Conservation (phyloP, 108 stramenopile genomes). For the Fragilaria crotonensis region DNA sequence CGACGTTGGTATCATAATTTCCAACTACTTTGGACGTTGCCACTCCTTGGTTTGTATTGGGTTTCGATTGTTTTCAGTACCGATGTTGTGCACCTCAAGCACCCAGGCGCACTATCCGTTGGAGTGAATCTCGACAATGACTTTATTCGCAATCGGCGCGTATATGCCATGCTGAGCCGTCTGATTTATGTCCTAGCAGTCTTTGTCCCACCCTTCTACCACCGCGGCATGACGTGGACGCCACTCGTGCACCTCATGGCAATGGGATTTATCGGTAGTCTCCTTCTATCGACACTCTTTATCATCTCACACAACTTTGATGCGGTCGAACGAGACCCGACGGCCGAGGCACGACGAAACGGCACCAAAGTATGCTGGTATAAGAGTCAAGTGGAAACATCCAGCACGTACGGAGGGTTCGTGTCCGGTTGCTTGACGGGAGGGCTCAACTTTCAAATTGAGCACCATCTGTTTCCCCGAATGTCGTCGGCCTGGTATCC, state of each 20-base stretch:
- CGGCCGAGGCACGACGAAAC: slow-evolving; percentile 28
- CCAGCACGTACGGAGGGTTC: slow-evolving; percentile 84
- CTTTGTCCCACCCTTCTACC: slow-evolving; percentile 54
- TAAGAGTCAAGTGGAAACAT: slow-evolving; percentile 86
- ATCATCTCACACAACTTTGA: slow-evolving; percentile 94
- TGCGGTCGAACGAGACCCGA: slow-evolving; percentile 72
- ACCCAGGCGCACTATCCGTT: slow-evolving; percentile 50
- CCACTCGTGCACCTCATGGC: slow-evolving; percentile 45
- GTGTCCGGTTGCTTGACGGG: slow-evolving; percentile 82
- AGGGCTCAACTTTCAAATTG: slow-evolving; percentile 91
- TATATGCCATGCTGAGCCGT: slow-evolving; percentile 54
- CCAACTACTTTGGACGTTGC: slow-evolving; percentile 68
- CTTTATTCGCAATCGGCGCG: slow-evolving; percentile 55
- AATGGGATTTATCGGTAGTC: slow-evolving; percentile 70
- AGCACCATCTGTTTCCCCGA: slow-evolving; percentile 92
- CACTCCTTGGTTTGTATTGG: slow-evolving; percentile 67
- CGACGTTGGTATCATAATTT: slow-evolving; percentile 62
- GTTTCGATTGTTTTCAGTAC: slow-evolving; percentile 78
- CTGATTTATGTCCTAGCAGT: slow-evolving; percentile 57
- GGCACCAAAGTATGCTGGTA: slow-evolving; percentile 84
- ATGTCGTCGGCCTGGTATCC: slow-evolving; percentile 94
- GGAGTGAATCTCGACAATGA: slow-evolving; percentile 72
- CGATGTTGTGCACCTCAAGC: slow-evolving; percentile 63
- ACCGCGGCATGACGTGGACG: slow-evolving; percentile 34
- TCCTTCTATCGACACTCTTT: slow-evolving; percentile 76